Evolutionary conservation across 176 grass and related monocot genomes (phyloP), one percentile per base, ranked within the genome.

Genomic region (Chrysopogon serrulatus): DNA sequence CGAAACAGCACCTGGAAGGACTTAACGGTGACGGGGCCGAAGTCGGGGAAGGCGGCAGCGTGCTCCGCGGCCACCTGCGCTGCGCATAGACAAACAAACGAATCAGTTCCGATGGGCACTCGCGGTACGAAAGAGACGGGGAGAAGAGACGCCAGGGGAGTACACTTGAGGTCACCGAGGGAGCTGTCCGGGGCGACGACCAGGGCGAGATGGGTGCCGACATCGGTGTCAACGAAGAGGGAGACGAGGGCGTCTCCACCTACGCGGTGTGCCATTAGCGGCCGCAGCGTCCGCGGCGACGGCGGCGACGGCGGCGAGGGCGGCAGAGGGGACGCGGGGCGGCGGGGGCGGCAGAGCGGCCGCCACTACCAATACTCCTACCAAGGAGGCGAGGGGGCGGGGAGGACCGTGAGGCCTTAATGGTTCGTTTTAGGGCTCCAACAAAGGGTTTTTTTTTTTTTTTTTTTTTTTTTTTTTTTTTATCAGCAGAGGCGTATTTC

Each of bases 91-190:
- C 1, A 23, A 73, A 71, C 41, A 83, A 24, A 47, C 24, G 32
- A 49, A 59, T 81, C 61, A 82, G 69, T 35, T 39, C 26, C 35
- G 35, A 49, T 10, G 18, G 36, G 19, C 30, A 32, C 16, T 16
- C 23, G 6, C 28, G 24, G 30, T 42, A 70, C 65, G 16, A 59
- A 59, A 3, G 4, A 27, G 27, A 70, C 8, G 24, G 18, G n/a
- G 61, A 24, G 57, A 70, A 34, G 27, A 53, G 62, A 72, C 16
- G 36, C 34, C 5, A 69, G 66, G 19, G 72, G 3, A 68, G 18
- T 90, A 99, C 96, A 66, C 88, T 92, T 96, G 40, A 99, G 80
- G 83, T 33, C 61, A 65, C 83, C 65, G 59, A 94, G 44, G 32
- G 85, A 79, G 26, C 91, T 83, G 57, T 79, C 83, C 48, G 47